These are phyloP conservation scores for Backusella psychrophila DNA, from an alignment of 192 early-diverging fungal species.

Conservation along the genomic window DNA sequence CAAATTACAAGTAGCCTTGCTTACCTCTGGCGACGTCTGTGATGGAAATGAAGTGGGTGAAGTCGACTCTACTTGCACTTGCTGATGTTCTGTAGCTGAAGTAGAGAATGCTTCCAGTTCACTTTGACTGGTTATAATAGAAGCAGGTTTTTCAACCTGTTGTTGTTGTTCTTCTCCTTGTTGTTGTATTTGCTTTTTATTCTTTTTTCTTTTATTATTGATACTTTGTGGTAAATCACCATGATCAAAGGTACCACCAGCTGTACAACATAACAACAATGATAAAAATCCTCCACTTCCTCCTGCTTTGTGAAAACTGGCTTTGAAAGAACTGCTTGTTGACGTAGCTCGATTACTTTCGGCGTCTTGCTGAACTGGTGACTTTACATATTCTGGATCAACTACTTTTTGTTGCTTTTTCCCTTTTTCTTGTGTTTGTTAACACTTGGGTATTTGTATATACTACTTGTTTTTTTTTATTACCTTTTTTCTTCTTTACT, in stretches of 20 bases:
- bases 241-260: not conserved
- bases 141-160: not conserved
- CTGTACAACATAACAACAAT: conserved; percentile 16
- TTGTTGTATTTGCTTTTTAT: not conserved
- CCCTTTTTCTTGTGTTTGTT: no score
- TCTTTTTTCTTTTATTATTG: not conserved
- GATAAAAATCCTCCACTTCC: conserved; percentile 11
- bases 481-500: not conserved
- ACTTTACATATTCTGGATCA: conserved; percentile 8
- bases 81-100: not conserved
- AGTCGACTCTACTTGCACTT: not conserved
- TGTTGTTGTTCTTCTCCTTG: not conserved
- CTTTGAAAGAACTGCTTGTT: not conserved
- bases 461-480: not conserved
- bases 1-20: not conserved
- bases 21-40: conserved; percentile 4
- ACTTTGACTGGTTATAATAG: not conserved
- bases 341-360: not conserved
- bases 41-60: not conserved
- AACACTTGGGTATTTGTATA: not conserved
- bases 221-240: not conserved
- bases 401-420: no score
- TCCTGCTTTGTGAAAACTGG: not conserved
- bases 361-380: not conserved
- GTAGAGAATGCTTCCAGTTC: not conserved